Evolutionary conservation across 305 asterid genomes (phyloP), one percentile per base, ranked within the genome.

Genomic region (Withania somnifera): DNA sequence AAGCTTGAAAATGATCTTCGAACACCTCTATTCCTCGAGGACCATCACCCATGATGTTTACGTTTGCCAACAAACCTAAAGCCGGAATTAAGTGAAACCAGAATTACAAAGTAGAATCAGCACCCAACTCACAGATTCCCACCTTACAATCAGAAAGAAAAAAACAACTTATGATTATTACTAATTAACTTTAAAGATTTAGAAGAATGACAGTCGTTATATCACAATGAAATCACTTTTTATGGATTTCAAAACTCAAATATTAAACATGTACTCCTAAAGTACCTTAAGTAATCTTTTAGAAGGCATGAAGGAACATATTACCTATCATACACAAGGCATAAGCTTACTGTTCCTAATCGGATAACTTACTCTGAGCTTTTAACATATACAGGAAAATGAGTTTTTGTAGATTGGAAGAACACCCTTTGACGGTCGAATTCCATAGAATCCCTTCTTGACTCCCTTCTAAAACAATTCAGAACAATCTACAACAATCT

Each of bases 1-100:
- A 83, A 63, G 88, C 89, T 84, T 80, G 89, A 86, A 92, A 95
- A 88, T 93, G 91, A 84, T 91, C 95, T 2, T 88, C 89, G 69
- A 89, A 80, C 32, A 91, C 84, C 87, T 93, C 88, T 84, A 93
- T 89, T 79, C 97, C 95, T 80, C 89, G 91, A 83, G 95, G 97
- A 85, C 95, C 97, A 89, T 94, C 97, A 84, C 92, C 80, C 98
- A 92, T 94, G 86, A 82, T 88, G 86, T 83, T 85, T 34, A 83
- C 45, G 60, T 86, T 82, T 83, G 69, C 86, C 68, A 45, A 56
- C 47, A 80, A 84, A 53, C 79, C 80, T 84, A 75, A 17, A 80
- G 17, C 64, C 63, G 15, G 60, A 47, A 34, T 17, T 15, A 64
- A 26, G 60, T 50, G n/a, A 75, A 75, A 26, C 79, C 26, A 9